Evolutionary conservation across 352 stramenopile species (phyloP), one percentile per base, ranked within the genome.

Genomic region (Globisporangium canariense): DNA sequence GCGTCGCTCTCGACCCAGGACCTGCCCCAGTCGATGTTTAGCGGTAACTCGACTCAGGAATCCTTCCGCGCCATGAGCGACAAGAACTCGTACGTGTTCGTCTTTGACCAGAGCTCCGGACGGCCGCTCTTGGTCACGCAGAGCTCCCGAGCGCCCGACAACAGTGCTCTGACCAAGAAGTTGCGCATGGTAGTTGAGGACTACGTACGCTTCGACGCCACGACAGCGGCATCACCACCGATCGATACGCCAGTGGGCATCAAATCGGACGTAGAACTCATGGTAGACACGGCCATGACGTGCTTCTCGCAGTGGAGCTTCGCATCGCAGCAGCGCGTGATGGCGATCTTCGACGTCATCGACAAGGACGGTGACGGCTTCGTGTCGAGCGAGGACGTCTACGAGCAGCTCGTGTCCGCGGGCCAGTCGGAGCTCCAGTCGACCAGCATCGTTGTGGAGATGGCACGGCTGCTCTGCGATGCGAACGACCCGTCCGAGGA

Each of bases 181-280:
- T 25, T 78, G 14, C 56, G 61, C 36, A 53, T 83, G 53, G 65
- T 74, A 32, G 68, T 86, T 11, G 74, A 83, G 32, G 73, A 79
- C 43, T 86, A 83, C 59, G 11, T 76, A 9, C 67, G 69, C 51
- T 77, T 73, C 20, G 63, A 43, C 30, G 16, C 20, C 20, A 74
- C 50, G 46, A 57, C 28, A 61, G 58, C 7, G 52, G 14, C 43
- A 16, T 25, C 43, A 18, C 9, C 43, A 13, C 16, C 18, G 49
- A 75, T 80, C 38, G 66, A 75, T 22, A 64, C 75, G 4, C 76
- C 76, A 2, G 25, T 62, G 1, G 70, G 75, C 13, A 76, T 88
- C 67, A 83, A 85, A 60, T 83, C 78, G 51, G 76, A 87, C 36
- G 74, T 86, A 28, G 76, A 86, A 62, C 50, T 88, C 45, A 73